Evolutionary conservation across 75 land plant species (phyloP).

Genomic region (Cryptomeria japonica): DNA sequence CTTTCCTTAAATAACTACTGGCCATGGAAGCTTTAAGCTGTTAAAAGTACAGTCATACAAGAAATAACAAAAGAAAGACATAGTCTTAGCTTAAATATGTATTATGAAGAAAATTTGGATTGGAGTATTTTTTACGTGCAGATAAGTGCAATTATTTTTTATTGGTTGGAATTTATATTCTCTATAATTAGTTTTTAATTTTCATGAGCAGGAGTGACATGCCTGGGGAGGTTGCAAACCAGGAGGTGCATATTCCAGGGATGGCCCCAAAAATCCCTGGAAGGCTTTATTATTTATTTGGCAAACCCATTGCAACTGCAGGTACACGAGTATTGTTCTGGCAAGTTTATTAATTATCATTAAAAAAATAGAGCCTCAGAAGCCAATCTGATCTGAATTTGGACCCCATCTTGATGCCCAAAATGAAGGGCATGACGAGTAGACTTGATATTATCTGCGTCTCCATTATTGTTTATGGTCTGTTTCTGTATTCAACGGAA

Average conservation of each 20-base stretch:
- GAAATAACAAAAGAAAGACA: background rate
- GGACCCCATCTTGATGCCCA: background rate
- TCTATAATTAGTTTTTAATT: background rate
- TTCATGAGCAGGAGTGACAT: constrained; percentile 40
- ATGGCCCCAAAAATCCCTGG: constrained; percentile 71
- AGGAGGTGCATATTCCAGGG: constrained; percentile 55
- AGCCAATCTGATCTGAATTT: background rate
- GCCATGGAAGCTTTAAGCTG: no score
- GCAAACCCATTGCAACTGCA: constrained; percentile 78
- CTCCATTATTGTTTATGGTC: background rate
- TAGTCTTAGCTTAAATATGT: background rate
- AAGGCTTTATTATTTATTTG: constrained; percentile 73
- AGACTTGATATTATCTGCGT: background rate
- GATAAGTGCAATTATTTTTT: background rate
- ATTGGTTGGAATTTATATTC: background rate
- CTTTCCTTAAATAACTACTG: no score
- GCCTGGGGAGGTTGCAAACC: constrained; percentile 61
- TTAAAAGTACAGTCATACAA: background rate
- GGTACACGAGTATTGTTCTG: constrained; percentile 18
- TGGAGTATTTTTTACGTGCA: background rate
- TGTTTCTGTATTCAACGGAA: background rate
- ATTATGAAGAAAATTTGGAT: background rate
- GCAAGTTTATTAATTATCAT: background rate
- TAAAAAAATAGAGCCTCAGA: background rate
- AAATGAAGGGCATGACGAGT: background rate